Evolutionary conservation across 225 moss, liverwort and hornwort genomes (phyloP).

Genomic region (Anthoceros angustus): DNA sequence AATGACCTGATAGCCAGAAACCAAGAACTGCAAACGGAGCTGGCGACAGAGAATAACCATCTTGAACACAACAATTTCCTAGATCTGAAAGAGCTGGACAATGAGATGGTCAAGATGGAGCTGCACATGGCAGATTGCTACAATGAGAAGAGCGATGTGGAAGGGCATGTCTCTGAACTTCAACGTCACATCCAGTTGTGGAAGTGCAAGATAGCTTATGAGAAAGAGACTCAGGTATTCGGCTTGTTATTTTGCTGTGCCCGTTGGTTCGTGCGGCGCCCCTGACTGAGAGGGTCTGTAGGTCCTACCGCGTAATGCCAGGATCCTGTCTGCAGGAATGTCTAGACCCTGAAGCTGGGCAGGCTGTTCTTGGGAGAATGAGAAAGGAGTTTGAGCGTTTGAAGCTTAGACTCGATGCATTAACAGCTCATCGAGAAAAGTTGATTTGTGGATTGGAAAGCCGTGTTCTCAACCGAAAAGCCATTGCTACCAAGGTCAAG

Average conservation of each 20-base stretch:
- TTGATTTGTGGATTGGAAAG: slow-evolving; percentile 35
- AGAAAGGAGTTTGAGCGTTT: slow-evolving; percentile 47
- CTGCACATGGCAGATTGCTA: slow-evolving; percentile 31
- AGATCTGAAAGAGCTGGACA: slow-evolving; percentile 40
- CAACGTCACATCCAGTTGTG: slow-evolving; percentile 89
- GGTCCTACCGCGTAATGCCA: not conserved
- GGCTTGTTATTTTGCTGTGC: not conserved
- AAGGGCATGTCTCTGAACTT: slow-evolving; percentile 56
- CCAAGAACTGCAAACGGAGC: slow-evolving; percentile 33
- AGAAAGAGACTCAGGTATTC: slow-evolving; percentile 83
- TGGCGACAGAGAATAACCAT: slow-evolving; percentile 41
- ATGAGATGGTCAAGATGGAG: slow-evolving; percentile 41
- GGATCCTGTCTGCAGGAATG: slow-evolving; percentile 23
- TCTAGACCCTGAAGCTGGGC: slow-evolving; percentile 59
- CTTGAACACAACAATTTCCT: slow-evolving; percentile 39
- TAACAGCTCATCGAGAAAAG: slow-evolving; percentile 31
- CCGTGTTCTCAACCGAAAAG: slow-evolving; percentile 46
- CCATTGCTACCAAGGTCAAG: slow-evolving; percentile 54
- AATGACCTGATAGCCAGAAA: slow-evolving; percentile 85
- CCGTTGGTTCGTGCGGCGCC: not conserved
- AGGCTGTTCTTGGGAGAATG: slow-evolving; percentile 17
- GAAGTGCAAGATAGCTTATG: slow-evolving; percentile 88
- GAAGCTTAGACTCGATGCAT: slow-evolving; percentile 36
- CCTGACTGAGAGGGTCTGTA: not conserved
- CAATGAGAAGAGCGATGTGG: slow-evolving; percentile 36